Base-by-base conservation (phyloP, 305 asterid species). In the Rubia peregrina region DNA sequence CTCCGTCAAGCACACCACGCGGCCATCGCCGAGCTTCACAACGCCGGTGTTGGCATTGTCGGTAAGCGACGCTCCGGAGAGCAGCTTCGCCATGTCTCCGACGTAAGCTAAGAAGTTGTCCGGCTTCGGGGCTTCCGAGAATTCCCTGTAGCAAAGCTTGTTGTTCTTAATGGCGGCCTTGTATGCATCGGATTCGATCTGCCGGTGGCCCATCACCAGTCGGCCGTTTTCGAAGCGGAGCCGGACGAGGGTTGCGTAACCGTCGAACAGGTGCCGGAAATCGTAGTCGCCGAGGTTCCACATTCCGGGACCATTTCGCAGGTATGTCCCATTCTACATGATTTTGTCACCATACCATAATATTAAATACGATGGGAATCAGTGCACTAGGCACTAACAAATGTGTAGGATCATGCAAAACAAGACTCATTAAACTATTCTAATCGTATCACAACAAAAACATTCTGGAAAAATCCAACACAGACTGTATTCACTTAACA, bases 21-120 rank as follows among this genome's bases (percentile, higher is more conserved):
- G 87, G 0, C 96, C 98, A 38, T 94, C 99, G 0, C 90, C 95
- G 0, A 94, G 86, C 76, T 69, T 85, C 0, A 94, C 95, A 3
- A 94, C 98, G 0, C 99, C 99, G 11, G 99, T 94, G 81, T 94
- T 94, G 0, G 99, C 90, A 70, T 94, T 94, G 24, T 94, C 97
- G 0, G 99, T 94, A 11, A 94, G 30, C 0, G 99, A 94, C 0
- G 97, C 95, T 0, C 99, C 99, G 21, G 97, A 87, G 72, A 94
- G 83, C 36, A 94, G 78, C 22, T 78, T 88, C 0, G 97, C 99
- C 17, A 94, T 71, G 67, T 94, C 97, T 1, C 96, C 95, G 1
- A 94, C 88, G 75, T 87, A 91, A 49, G 90, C 71, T 14, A 91
- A 51, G 85, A 91, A 88, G 22, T 73, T 94, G 36, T 89, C 89